Evolutionary conservation across 1,284 basidiomycete species (phyloP).

Genomic region (Mycena sp.): DNA sequence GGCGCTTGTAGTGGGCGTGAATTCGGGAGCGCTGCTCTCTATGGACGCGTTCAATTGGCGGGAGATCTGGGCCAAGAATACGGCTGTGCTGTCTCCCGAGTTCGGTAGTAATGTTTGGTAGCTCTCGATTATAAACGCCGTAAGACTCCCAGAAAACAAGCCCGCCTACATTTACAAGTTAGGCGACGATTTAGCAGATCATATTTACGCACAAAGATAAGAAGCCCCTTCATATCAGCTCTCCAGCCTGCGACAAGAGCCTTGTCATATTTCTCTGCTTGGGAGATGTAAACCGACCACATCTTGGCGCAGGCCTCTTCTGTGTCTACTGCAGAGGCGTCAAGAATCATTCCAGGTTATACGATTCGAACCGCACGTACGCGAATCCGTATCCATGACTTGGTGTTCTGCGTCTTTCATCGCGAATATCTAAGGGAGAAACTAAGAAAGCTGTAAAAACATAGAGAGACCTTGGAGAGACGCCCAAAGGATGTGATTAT

Average conservation of each 20-base stretch:
- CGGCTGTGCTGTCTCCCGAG: too few species aligned
- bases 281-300: conserved; percentile 16
- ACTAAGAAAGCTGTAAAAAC: neutral
- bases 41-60: neutral
- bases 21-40: neutral
- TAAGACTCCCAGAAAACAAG: conserved; percentile 8
- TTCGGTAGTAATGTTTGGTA: conserved; percentile 10
- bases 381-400: neutral
- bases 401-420: neutral
- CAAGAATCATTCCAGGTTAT: neutral
- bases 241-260: conserved; percentile 13
- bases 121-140: conserved; percentile 16
- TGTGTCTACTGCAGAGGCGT: neutral
- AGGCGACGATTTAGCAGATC: too few species aligned
- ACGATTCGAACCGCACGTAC: neutral
- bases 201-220: conserved; percentile 25
- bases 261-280: conserved; percentile 22
- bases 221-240: conserved; percentile 16
- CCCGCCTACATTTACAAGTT: conserved; percentile 1
- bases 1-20: neutral
- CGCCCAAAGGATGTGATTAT: neutral
- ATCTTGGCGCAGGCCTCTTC: conserved; percentile 10
- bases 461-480: too few species aligned
- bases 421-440: neutral
- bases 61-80: neutral